Percentiles rank a stretch among this genome's conserved stretches.
Conservation (phyloP, 768 basidiomycete species). For the Auriscalpium vulgare region DNA sequence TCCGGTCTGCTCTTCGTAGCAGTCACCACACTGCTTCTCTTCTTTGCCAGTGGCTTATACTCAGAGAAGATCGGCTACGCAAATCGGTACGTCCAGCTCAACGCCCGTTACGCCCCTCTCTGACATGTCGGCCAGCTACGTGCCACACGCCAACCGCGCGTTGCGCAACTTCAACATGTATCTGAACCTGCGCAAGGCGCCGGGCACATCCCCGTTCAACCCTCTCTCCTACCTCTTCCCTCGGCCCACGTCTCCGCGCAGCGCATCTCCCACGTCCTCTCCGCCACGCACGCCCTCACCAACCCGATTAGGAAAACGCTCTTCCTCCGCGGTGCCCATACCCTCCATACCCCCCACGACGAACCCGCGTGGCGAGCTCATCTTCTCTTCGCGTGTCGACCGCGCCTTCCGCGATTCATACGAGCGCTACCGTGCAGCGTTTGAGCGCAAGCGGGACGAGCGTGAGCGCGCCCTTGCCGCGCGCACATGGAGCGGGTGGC, state of each 20-base stretch:
- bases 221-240: conserved; percentile 54
- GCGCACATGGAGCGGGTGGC: conserved; percentile 26
- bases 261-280: conserved; percentile 21
- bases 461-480: conserved; percentile 35
- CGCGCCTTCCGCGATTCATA: conserved; percentile 81
- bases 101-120: neutral
- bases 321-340: conserved; percentile 42
- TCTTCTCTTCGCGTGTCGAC: conserved; percentile 87
- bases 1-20: conserved; percentile 80
- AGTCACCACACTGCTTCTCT: conserved; percentile 83
- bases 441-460: conserved; percentile 73
- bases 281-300: conserved; percentile 32
- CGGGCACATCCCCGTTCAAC: conserved; percentile 51
- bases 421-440: conserved; percentile 82
- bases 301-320: conserved; percentile 25
- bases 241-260: conserved; percentile 26
- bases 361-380: conserved; percentile 93
- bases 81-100: conserved; percentile 63
- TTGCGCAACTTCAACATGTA: conserved; percentile 94
- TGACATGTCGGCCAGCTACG: conserved; percentile 54
- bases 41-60: conserved; percentile 96
- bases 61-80: conserved; percentile 94
- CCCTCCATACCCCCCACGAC: conserved; percentile 81
- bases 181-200: conserved; percentile 83
- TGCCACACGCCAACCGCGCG: conserved; percentile 90